Evolutionary conservation across 2,329 filamentous ascomycete species (phyloP).

Genomic region (Trichophyton simii): DNA sequence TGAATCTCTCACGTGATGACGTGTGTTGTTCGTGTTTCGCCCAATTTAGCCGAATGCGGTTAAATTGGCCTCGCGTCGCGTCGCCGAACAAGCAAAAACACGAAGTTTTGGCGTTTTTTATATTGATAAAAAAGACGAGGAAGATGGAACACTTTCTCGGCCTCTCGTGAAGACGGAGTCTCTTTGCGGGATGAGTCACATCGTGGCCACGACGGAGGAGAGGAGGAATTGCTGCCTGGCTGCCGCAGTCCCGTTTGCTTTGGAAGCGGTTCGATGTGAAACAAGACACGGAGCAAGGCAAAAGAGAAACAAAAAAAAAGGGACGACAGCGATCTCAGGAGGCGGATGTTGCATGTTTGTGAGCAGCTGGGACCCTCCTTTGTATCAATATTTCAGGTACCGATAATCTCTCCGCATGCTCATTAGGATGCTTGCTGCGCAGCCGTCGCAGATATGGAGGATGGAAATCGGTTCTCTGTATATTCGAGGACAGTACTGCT

Average conservation of each 20-base stretch:
- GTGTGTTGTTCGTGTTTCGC: constrained; percentile 1
- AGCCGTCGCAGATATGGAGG: constrained; percentile 12
- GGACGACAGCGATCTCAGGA: neutral
- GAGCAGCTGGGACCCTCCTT: neutral
- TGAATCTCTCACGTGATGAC: neutral
- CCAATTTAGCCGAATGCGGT: neutral
- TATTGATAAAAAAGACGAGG: neutral
- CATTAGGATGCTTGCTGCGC: constrained; percentile 11
- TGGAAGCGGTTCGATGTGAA: neutral
- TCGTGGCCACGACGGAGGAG: neutral
- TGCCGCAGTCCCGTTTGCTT: neutral
- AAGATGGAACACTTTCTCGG: neutral
- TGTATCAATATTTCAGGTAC: neutral
- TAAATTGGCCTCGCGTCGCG: neutral
- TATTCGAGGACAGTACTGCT: constrained; percentile 12
- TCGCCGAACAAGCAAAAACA: neutral
- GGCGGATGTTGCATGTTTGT: neutral
- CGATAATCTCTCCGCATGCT: constrained; percentile 5
- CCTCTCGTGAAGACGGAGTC: neutral
- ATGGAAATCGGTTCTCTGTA: neutral
- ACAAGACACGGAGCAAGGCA: neutral
- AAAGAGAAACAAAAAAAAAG: neutral
- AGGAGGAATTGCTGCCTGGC: neutral
- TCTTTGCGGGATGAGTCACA: neutral
- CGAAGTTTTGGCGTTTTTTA: neutral